Percentiles rank a stretch among this genome's conserved stretches.
phyloP scores from a whole-genome alignment of 495 filamentous ascomycete genomes.

The Talaromyces adpressus region DNA sequence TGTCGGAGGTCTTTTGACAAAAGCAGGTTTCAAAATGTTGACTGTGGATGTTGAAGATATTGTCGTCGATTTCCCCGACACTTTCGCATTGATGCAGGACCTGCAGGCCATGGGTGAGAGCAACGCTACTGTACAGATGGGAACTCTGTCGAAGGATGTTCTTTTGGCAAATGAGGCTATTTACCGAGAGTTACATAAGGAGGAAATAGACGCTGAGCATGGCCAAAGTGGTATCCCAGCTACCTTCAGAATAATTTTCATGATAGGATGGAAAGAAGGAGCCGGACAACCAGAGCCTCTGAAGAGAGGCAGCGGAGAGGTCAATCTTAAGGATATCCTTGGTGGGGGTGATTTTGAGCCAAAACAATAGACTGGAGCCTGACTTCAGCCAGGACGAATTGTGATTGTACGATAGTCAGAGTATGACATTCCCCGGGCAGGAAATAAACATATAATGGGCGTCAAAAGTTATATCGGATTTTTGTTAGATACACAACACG shows the following conservation, averaged over 20 bases:
- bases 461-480: background rate
- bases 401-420: background rate
- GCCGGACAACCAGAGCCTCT: constrained; percentile 71
- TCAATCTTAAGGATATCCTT: constrained; percentile 76
- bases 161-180: constrained; percentile 83
- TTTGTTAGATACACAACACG: constrained; percentile 22
- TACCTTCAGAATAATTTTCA: constrained; percentile 88
- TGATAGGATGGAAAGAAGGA: constrained; percentile 97
- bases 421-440: background rate
- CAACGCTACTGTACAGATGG: constrained; percentile 76
- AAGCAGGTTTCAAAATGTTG: constrained; percentile 88
- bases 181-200: constrained; percentile 74
- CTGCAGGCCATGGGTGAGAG: constrained; percentile 91
- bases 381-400: constrained; percentile 6
- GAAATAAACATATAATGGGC: background rate
- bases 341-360: constrained; percentile 48
- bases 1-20: constrained; percentile 77
- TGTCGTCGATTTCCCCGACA: constrained; percentile 89
- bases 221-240: constrained; percentile 68
- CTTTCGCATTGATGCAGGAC: constrained; percentile 86
- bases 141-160: constrained; percentile 71
- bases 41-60: constrained; percentile 98
- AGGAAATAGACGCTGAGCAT: constrained; percentile 32
- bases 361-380: constrained; percentile 15
- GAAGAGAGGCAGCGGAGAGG: constrained; percentile 70